Evolutionary conservation across 1,139 yeast species (phyloP).

Genomic region (Magnusiomyces magnusii): DNA sequence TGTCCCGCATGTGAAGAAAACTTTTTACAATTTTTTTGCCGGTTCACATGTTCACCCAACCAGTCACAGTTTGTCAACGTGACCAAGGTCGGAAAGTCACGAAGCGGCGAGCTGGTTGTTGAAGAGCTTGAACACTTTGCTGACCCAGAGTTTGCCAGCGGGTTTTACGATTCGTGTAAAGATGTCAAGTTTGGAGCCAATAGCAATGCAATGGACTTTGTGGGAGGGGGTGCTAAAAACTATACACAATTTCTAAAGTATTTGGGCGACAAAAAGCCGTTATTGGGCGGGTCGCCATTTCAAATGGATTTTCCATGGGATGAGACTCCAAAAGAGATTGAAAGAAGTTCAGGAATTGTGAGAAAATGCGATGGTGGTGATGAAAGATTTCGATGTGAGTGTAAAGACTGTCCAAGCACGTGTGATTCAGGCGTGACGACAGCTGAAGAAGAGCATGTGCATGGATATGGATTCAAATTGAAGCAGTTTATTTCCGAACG

Average conservation of each 20-base stretch:
- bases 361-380: slow-evolving; percentile 56
- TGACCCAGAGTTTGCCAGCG: slow-evolving; percentile 50
- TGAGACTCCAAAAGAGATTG: slow-evolving; percentile 28
- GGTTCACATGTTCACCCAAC: slow-evolving; percentile 83
- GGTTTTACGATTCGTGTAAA: slow-evolving; percentile 76
- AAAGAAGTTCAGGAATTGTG: slow-evolving; percentile 34
- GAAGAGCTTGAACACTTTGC: slow-evolving; percentile 63
- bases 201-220: slow-evolving; percentile 93
- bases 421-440: background rate
- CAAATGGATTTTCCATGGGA: slow-evolving; percentile 72
- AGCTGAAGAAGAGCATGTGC: background rate
- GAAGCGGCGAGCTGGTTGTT: slow-evolving; percentile 53
- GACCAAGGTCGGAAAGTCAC: slow-evolving; percentile 47
- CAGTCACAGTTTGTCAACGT: slow-evolving; percentile 71
- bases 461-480: background rate
- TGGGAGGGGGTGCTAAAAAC: slow-evolving; percentile 91
- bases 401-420: slow-evolving; percentile 30
- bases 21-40: slow-evolving; percentile 78
- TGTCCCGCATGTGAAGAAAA: slow-evolving; percentile 93
- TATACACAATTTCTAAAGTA: slow-evolving; percentile 70
- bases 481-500: background rate
- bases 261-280: slow-evolving; percentile 88
- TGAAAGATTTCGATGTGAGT: slow-evolving; percentile 62
- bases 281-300: slow-evolving; percentile 92
- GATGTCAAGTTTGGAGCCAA: slow-evolving; percentile 88